A percentile compares a stretch with the other conserved stretches of the same genome.
Evolutionary conservation across 2,329 filamentous ascomycete species (phyloP).

Genomic region (Cryphonectria radicalis): DNA sequence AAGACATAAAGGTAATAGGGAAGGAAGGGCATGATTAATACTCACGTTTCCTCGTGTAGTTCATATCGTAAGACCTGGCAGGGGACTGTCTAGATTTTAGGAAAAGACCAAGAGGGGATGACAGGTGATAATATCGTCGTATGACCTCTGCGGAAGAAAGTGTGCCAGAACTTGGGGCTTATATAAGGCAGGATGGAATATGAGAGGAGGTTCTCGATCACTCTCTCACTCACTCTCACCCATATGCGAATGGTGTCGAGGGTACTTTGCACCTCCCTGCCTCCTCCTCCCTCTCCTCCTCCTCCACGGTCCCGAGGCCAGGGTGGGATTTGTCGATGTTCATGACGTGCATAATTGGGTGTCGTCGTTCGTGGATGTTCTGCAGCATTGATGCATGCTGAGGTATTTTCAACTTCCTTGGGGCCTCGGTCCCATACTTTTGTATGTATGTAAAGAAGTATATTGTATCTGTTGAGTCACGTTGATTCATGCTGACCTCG

Average conservation of each 20-base stretch:
- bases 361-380: not conserved
- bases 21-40: not conserved
- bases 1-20: constrained; percentile 14
- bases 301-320: not conserved
- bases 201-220: constrained; percentile 6
- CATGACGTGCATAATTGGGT: constrained; percentile 3
- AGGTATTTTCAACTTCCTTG: not conserved
- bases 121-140: not conserved
- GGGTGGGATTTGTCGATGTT: not conserved
- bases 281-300: not conserved
- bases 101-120: not conserved
- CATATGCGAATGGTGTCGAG: not conserved
- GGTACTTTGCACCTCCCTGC: not conserved
- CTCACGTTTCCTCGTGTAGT: constrained; percentile 44
- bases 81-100: not conserved
- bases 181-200: constrained; percentile 1
- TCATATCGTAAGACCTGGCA: constrained; percentile 33
- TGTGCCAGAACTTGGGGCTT: not conserved
- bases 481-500: not conserved
- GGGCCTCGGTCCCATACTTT: not conserved
- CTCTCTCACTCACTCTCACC: not conserved
- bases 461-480: not conserved
- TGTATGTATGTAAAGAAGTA: not conserved
- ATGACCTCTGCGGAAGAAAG: not conserved
- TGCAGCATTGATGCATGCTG: not conserved